Evolutionary conservation across 1,284 basidiomycete genomes (phyloP), one percentile per base, ranked within the genome.

Genomic region (Pseudozyma pruni): DNA sequence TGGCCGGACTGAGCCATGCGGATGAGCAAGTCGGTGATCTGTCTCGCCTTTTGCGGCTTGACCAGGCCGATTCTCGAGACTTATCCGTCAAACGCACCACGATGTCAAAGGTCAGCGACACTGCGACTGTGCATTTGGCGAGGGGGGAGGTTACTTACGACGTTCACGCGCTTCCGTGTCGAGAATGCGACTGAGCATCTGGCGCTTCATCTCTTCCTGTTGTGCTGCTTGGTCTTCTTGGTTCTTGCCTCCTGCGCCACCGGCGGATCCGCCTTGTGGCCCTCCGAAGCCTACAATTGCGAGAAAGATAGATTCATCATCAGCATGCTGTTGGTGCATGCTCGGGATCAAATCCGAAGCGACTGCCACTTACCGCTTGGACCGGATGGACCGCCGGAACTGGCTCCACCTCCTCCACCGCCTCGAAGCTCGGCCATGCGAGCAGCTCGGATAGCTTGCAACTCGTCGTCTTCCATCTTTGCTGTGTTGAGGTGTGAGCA

Each of bases 1-100:
- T 97, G 94, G n/a, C 94, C 94, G 2, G 88, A 87, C 83, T 94
- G 92, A 8, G 91, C 94, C 92, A 97, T 94, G 38, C 92, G 88
- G 33, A 94, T 81, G 39, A 98, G 85, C 55, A 96, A 88, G 13
- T 86, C 87, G 83, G 96, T 91, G 72, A 98, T 93, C 82, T 94
- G 90, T 55, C 87, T 86, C 7, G 93, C 91, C 80, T 94, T 87
- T 56, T 92, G 89, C 0, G 93, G 92, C 77, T 93, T 91, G 61
- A 97, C 95, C 31, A 98, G 88, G 3, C 91, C 88, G 81, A 98
- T 98, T 42, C 95, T 89, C 4, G 94, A 92, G 63, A 93, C 91
- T 93, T n/a, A n/a, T n/a, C n/a, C n/a, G n/a, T n/a, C n/a, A n/a
- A n/a, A n/a, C n/a, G n/a, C n/a, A n/a, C n/a, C n/a, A n/a, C n/a